phyloP scores from a whole-genome alignment of 306 rosid species.

The Cicer cuneatum region DNA sequence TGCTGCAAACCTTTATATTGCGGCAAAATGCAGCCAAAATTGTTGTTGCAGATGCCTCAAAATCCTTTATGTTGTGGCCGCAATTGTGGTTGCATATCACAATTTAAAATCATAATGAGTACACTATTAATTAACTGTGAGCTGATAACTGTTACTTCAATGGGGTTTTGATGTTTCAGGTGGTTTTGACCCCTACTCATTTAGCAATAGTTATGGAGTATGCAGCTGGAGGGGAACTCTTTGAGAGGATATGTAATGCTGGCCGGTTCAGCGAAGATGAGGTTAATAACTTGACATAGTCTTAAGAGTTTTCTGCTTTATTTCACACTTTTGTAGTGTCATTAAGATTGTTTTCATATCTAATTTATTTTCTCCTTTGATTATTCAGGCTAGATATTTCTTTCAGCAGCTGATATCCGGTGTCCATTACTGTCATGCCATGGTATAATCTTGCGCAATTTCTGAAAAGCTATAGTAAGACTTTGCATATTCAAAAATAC shows the following conservation, averaged over 20 bases:
- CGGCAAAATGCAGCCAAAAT: no score
- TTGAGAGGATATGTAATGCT: conserved; percentile 77
- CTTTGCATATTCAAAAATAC: conserved; percentile 5
- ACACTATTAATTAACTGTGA: not conserved
- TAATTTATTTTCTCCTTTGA: conserved; percentile 30
- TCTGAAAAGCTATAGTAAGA: not conserved
- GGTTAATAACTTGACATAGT: conserved; percentile 47
- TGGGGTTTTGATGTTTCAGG: conserved; percentile 50
- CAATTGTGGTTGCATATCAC: no score
- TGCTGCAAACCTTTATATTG: no score
- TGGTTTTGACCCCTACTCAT: conserved; percentile 77
- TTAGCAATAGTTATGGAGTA: conserved; percentile 78
- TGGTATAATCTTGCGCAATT: conserved; percentile 52
- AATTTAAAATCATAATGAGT: not conserved
- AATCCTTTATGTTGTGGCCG: no score
- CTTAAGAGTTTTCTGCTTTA: conserved; percentile 25
- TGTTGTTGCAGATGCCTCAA: no score
- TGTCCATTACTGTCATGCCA: conserved; percentile 69
- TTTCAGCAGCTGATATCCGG: conserved; percentile 84
- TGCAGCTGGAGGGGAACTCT: conserved; percentile 82
- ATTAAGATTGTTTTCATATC: conserved; percentile 2
- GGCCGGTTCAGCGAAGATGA: conserved; percentile 85
- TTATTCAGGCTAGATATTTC: conserved; percentile 72
- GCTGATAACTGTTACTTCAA: not conserved
- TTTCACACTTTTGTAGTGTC: conserved; percentile 14